A percentile compares a stretch with the other conserved stretches of the same genome.
phyloP scores from a whole-genome alignment of 306 rosid species.

The Datisca glomerata region DNA sequence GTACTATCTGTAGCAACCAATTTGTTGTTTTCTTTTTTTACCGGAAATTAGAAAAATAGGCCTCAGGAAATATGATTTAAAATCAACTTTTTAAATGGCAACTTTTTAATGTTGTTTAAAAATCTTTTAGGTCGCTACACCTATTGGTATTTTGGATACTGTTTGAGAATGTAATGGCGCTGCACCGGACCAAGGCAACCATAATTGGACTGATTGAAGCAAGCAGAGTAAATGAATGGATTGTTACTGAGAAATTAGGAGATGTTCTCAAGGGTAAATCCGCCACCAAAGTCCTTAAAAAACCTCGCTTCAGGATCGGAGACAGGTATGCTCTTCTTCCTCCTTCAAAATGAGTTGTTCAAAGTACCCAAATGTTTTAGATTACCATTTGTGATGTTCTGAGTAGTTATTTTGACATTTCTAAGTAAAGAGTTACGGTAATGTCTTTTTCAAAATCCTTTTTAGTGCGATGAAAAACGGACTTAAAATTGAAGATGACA shows the following conservation, averaged over 20 bases:
- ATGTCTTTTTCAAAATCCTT: too few relatives aligned
- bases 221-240: constrained; percentile 73
- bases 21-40: too few relatives aligned
- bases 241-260: constrained; percentile 86
- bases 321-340: constrained; percentile 41
- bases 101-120: too few relatives aligned
- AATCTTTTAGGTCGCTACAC: constrained; percentile 64
- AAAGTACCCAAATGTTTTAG: background rate
- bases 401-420: too few relatives aligned
- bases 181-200: constrained; percentile 81
- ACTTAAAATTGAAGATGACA: too few relatives aligned
- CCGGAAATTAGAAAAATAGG: too few relatives aligned
- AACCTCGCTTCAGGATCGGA: constrained; percentile 38
- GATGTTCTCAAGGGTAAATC: constrained; percentile 47
- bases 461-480: too few relatives aligned
- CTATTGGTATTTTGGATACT: constrained; percentile 69
- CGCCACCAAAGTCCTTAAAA: constrained; percentile 29
- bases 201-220: constrained; percentile 63
- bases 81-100: too few relatives aligned
- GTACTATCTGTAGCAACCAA: too few relatives aligned
- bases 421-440: too few relatives aligned
- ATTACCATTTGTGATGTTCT: too few relatives aligned
- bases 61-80: too few relatives aligned
- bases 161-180: constrained; percentile 82
- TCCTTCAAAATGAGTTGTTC: background rate